These are phyloP conservation scores for Trichosanthes truncata DNA, from an alignment of 306 rosid species.

Conservation along the genomic window DNA sequence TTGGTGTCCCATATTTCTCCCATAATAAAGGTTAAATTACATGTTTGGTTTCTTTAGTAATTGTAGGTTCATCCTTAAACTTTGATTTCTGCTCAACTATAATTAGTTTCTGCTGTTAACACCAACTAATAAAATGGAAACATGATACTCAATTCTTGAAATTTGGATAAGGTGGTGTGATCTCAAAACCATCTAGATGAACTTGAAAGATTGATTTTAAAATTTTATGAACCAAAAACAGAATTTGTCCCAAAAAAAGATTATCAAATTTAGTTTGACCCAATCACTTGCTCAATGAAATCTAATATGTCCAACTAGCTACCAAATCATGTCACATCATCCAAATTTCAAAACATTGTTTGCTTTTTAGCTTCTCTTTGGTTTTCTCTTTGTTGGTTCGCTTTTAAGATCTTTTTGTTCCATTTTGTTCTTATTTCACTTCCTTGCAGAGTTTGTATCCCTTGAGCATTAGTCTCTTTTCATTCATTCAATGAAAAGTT, in stretches of 20 bases:
- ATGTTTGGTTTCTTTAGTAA: neutral
- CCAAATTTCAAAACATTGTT: neutral
- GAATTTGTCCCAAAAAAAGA: neutral
- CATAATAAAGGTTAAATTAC: neutral
- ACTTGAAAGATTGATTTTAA: neutral
- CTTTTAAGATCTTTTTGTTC: too few relatives aligned
- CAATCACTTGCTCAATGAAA: neutral
- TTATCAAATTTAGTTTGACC: neutral
- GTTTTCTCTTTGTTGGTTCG: too few relatives aligned
- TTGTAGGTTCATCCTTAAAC: neutral
- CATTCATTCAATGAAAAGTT: too few relatives aligned
- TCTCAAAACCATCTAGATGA: neutral
- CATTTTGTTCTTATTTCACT: too few relatives aligned
- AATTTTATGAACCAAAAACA: neutral
- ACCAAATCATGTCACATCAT: neutral
- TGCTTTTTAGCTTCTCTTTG: too few relatives aligned
- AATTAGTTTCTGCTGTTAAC: neutral
- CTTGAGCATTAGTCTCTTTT: too few relatives aligned
- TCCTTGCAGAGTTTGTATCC: too few relatives aligned
- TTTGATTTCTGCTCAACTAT: neutral
- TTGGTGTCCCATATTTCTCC: neutral
- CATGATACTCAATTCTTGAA: neutral
- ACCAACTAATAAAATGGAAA: neutral
- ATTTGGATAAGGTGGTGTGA: neutral
- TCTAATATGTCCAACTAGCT: neutral